Evolutionary conservation across 768 basidiomycete genomes (phyloP).

Genomic region (Serpula lacrymans): DNA sequence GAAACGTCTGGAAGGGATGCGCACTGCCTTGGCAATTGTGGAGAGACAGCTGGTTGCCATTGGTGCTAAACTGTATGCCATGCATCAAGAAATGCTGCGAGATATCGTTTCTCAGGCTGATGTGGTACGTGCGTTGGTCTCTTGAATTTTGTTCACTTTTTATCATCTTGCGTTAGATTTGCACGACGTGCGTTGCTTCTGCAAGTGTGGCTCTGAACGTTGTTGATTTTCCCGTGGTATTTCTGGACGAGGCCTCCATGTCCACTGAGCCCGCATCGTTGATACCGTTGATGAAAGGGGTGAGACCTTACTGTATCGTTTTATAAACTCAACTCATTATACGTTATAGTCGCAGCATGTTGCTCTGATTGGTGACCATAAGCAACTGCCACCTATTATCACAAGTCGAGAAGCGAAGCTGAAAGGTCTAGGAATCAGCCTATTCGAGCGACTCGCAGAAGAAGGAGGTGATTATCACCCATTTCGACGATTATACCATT

Average conservation of each 20-base stretch:
- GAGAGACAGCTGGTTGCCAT: slow-evolving; percentile 30
- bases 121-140: slow-evolving; percentile 53
- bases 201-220: slow-evolving; percentile 62
- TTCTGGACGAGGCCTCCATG: slow-evolving; percentile 95
- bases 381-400: slow-evolving; percentile 90
- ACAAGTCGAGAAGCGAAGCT: slow-evolving; percentile 69
- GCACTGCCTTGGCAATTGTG: slow-evolving; percentile 16
- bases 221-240: slow-evolving; percentile 89
- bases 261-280: slow-evolving; percentile 91
- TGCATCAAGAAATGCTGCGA: slow-evolving; percentile 60
- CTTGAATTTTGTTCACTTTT: slow-evolving; percentile 4
- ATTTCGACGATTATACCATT: slow-evolving; percentile 3
- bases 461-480: slow-evolving; percentile 59
- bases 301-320: slow-evolving; percentile 38
- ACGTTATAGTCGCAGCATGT: slow-evolving; percentile 76
- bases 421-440: slow-evolving; percentile 71
- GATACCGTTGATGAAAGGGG: slow-evolving; percentile 92
- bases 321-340: slow-evolving; percentile 11
- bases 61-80: slow-evolving; percentile 45
- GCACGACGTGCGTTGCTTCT: slow-evolving; percentile 84
- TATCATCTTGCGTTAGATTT: slow-evolving; percentile 54
- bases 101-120: slow-evolving; percentile 66
- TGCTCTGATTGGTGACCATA: slow-evolving; percentile 94
- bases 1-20: slow-evolving; percentile 28
- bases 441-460: slow-evolving; percentile 88